Base-by-base conservation (phyloP, 257 asterid species). In the Gentiana dahurica region DNA sequence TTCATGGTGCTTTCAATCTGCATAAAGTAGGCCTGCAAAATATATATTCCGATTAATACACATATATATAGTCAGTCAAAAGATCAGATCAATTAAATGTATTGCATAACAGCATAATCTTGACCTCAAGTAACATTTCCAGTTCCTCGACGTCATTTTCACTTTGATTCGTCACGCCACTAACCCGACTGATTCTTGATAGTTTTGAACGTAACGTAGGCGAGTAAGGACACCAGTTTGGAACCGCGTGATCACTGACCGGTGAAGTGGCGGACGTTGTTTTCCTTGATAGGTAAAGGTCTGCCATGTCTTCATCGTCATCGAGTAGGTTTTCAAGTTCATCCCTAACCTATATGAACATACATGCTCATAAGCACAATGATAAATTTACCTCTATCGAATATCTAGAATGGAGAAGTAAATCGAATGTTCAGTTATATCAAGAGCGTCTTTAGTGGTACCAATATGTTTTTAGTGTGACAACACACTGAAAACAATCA, bases 91-190 rank as follows among this genome's bases (percentile, higher is more conserved):
- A 56, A 54, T 50, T 53, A 34, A 36, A 45, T 34, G 35, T 53
- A 52, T 24, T 55, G 38, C 41, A 12, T 5, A 60, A 36, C 5
- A 12, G 36, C 54, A 13, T 34, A 36, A 47, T 47, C 62, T 6
- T 34, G 36, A 89, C 97, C 97, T 89, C 97, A 2, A 86, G 97
- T 59, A 89, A 67, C 95, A 89, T 89, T 64, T 89, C 97, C 57
- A 89, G 95, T 70, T 89, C 95, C 69, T 90, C 98, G 13, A 87
- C 94, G 57, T 82, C 89, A 55, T 76, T 67, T 72, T 77, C 95
- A n/a, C 61, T 74, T 4, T 62, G 88, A 39, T 62, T 68, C 38
- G 84, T 59, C 34, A 70, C 56, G 5, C 76, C 79, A 53, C 89
- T 81, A 38, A 61, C 63, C 74, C 83, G 83, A 53, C 81, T 86